Base-by-base conservation (phyloP, 2,329 filamentous ascomycete genomes). In the Aspergillus chevalieri region DNA sequence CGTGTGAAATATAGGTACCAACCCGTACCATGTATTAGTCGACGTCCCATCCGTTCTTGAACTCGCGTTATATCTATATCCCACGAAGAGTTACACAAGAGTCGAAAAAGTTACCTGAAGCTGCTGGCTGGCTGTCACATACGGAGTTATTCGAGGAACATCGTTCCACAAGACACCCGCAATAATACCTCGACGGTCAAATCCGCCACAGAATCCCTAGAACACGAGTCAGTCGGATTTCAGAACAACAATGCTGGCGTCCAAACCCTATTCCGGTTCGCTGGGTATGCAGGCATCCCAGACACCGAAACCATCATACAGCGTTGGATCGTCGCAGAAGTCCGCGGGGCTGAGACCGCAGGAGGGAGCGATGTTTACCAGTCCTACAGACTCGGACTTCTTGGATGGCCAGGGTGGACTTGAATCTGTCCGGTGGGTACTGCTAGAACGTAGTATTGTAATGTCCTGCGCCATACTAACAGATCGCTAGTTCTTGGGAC, bases 321-420 rank as follows among this genome's bases (percentile, higher is more conserved):
- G 68, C 44, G 52, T 64, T 17, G 59, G 55, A 21, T 48, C 58
- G 14, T 54, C 60, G 6, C 62, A 65, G 36, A 67, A 64, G 51
- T 56, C 58, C 28, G 59, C 61, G 5, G 57, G 62, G 14, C 57
- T 62, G 28, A 63, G 61, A 48, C 52, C 58, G 22, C 65, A 64
- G 44, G 64, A 71, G 55, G 67, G 68, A 24, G 59, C 63, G 39
- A 59, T 66, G 22, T 92, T 87, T 65, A 81, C 83, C 39, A 95
- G 89, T 65, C 90, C 91, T 42, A 95, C 90, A 57, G 89, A 94
- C 64, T 95, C 89, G 24, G 90, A 95, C 59, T 95, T 95, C 70
- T 93, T 89, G 21, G 90, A 95, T 57, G 72, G 69, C 39, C 79
- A 81, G 60, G 89, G 92, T 58, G 81, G 82, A 28, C 80, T 87